Evolutionary conservation across 495 filamentous ascomycete species (phyloP), one percentile per base, ranked within the genome.

Genomic region (Penicillium silybi): DNA sequence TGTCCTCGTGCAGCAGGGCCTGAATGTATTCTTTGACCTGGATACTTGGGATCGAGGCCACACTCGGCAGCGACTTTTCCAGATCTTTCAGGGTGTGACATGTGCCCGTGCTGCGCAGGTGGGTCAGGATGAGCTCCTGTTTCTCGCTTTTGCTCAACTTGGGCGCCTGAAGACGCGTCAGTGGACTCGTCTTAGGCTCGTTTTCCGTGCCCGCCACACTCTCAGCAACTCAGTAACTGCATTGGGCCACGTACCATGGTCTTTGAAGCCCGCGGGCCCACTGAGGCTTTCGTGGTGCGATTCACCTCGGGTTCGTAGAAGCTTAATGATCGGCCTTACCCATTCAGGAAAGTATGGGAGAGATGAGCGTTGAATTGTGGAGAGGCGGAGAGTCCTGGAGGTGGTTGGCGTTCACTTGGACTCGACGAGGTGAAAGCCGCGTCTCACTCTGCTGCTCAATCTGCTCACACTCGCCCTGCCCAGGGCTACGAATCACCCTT

Each of bases 81-180:
- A 91, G 78, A 50, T 90, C 87, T 63, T 87, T 89, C 66, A 90
- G 72, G 41, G 79, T 83, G 72, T 89, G 84, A 15, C 84, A 86
- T 27, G 81, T 81, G 42, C 77, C 71, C 6, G 82, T 82, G 38
- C 76, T 71, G 48, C 80, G 84, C 58, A 91, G 77, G 70, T 85
- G 84, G 17, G 73, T 61, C 50, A 88, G 70, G 56, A 89, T 85
- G 22, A 79, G 70, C 15, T 76, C 68, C 52, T 80, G 80, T 67
- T 89, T 90, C 13, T 78, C 77, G 16, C 72, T 69, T 53, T 79
- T 78, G 32, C 83, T 75, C 32, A 77, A 69, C 66, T 87, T 89
- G 26, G 86, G 83, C 17, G 84, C 77, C 83, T 85, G 54, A 32
- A 35, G 55, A 53, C 48, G 57, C 60, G 51, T 65, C 54, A 62